Evolutionary conservation across 2,329 filamentous ascomycete genomes (phyloP).

Genomic region (Ilyonectria mors-panacis): DNA sequence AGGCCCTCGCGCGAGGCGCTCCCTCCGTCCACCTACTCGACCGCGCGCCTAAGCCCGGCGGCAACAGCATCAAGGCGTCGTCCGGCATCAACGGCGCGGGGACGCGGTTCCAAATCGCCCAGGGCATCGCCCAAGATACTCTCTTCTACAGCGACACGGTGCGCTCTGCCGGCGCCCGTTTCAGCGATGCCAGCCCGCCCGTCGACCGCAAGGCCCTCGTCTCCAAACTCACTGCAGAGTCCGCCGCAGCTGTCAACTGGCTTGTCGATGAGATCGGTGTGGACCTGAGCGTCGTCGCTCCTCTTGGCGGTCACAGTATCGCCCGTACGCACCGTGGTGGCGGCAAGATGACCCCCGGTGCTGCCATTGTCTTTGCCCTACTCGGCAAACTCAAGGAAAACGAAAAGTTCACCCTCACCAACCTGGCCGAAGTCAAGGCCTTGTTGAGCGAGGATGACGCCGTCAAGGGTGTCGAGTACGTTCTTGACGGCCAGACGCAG

Average conservation of each 20-base stretch:
- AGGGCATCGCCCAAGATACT: slow-evolving; percentile 53
- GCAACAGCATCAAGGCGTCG: slow-evolving; percentile 77
- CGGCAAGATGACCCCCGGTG: slow-evolving; percentile 70
- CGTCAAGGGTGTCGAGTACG: slow-evolving; percentile 69
- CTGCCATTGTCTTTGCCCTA: slow-evolving; percentile 69
- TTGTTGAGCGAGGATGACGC: slow-evolving; percentile 55
- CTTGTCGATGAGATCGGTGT: slow-evolving; percentile 70
- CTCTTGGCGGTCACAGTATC: slow-evolving; percentile 71
- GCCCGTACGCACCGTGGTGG: slow-evolving; percentile 65
- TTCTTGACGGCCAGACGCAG: slow-evolving; percentile 52
- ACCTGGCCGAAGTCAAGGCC: slow-evolving; percentile 66
- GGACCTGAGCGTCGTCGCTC: slow-evolving; percentile 71
- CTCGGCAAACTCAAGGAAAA: slow-evolving; percentile 65
- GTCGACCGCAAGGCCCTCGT: slow-evolving; percentile 62
- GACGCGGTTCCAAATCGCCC: slow-evolving; percentile 67
- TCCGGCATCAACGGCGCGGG: slow-evolving; percentile 76
- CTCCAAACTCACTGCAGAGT: slow-evolving; percentile 62
- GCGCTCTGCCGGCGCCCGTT: slow-evolving; percentile 66
- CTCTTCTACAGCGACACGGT: slow-evolving; percentile 71
- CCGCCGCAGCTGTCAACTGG: slow-evolving; percentile 68
- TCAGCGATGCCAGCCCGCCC: slow-evolving; percentile 43
- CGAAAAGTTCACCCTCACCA: slow-evolving; percentile 66
- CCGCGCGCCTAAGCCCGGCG: slow-evolving; percentile 71
- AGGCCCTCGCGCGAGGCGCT: slow-evolving; percentile 67
- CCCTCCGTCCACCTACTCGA: slow-evolving; percentile 71